phyloP scores from a whole-genome alignment of 345 rosid genomes.

The Camelina neglecta region DNA sequence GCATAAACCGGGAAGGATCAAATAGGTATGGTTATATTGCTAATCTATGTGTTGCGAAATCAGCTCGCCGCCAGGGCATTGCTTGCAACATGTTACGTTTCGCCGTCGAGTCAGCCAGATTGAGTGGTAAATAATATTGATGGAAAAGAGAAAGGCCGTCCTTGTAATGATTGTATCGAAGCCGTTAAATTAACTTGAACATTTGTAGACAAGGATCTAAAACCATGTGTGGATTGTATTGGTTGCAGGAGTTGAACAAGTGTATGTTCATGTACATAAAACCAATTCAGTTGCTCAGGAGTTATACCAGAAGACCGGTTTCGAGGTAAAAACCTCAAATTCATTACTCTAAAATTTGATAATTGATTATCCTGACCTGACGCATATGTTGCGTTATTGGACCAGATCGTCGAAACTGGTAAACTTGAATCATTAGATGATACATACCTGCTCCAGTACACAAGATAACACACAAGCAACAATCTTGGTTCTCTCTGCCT shows the following conservation, averaged over 20 bases:
- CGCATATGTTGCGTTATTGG: conserved; percentile 22
- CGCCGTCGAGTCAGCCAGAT: conserved; percentile 66
- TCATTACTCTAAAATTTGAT: conserved; percentile 15
- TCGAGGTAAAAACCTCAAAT: conserved; percentile 58
- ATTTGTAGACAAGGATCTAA: conserved; percentile 22
- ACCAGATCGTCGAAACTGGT: conserved; percentile 71
- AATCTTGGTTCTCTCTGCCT: conserved; percentile 21
- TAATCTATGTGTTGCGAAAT: conserved; percentile 81
- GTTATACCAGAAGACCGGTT: conserved; percentile 68
- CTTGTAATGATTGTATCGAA: conserved; percentile 6
- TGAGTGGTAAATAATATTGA: conserved; percentile 53
- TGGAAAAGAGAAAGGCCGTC: background rate
- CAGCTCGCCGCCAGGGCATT: conserved; percentile 86
- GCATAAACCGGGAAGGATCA: conserved; percentile 47
- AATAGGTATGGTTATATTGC: conserved; percentile 72
- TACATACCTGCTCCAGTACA: conserved; percentile 66
- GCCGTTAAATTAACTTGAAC: background rate
- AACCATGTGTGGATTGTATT: conserved; percentile 12
- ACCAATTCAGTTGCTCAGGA: conserved; percentile 66
- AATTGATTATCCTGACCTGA: background rate
- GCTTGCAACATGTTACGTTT: conserved; percentile 79
- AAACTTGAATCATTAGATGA: conserved; percentile 52
- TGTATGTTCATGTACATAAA: conserved; percentile 79
- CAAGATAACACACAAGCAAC: conserved; percentile 23
- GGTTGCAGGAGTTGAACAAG: conserved; percentile 60